Conservation (phyloP, 192 early-diverging fungal species). For the Thoreauomyces humboldtii region DNA sequence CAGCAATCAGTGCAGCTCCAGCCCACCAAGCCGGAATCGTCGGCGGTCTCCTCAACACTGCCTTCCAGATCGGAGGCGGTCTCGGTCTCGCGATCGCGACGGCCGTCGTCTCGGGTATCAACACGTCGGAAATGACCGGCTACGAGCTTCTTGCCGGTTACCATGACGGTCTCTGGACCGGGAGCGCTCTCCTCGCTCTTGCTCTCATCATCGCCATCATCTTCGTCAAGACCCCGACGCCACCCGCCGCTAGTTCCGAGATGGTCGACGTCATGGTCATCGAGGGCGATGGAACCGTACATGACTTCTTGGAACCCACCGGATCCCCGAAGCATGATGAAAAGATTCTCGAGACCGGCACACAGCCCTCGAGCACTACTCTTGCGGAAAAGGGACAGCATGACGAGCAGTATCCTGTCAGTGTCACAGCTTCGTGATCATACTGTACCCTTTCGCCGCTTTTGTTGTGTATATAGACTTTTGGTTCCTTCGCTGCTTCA, state of each 20-base stretch:
- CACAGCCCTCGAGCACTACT: too few relatives aligned
- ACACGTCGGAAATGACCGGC: background rate
- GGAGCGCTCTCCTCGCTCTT: constrained; percentile 7
- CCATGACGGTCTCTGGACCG: constrained; percentile 29
- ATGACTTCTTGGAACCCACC: too few relatives aligned
- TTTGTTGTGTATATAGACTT: too few relatives aligned
- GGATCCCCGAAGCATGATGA: too few relatives aligned
- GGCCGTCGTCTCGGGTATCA: constrained; percentile 23
- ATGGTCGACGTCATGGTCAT: background rate
- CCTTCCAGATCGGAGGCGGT: constrained; percentile 31
- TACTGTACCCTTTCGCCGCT: too few relatives aligned
- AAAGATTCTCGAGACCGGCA: too few relatives aligned
- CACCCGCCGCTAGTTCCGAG: background rate
- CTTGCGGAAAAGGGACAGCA: too few relatives aligned
- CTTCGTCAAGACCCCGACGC: background rate
- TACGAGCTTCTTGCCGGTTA: constrained; percentile 24
- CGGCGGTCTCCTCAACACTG: constrained; percentile 36
- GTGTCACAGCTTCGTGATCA: too few relatives aligned
- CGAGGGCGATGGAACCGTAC: background rate
- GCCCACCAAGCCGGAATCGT: constrained; percentile 24
- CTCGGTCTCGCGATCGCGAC: constrained; percentile 30
- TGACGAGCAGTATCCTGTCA: too few relatives aligned
- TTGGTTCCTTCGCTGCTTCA: too few relatives aligned
- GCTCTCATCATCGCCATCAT: constrained; percentile 15
- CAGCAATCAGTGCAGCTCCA: constrained; percentile 18